Conservation (phyloP, 208 protist genomes). For the Trypanosomatidae sp. region DNA sequence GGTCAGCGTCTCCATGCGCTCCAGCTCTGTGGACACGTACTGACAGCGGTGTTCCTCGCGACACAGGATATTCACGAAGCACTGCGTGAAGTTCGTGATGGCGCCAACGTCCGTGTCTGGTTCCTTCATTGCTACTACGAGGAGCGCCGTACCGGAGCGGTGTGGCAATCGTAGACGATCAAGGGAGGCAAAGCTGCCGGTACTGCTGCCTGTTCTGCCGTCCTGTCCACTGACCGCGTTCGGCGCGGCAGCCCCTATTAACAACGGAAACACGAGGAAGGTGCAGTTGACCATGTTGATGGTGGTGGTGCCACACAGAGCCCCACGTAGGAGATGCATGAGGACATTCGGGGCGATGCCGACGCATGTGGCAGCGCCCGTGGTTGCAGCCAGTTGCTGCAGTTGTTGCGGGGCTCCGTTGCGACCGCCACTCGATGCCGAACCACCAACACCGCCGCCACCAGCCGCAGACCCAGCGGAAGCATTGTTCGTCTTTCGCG, state of each 20-base stretch:
- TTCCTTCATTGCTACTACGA: slow-evolving; percentile 77
- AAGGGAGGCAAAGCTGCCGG: slow-evolving; percentile 7
- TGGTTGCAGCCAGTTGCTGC: slow-evolving; percentile 7
- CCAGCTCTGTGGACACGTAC: slow-evolving; percentile 62
- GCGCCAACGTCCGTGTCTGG: slow-evolving; percentile 59
- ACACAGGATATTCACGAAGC: slow-evolving; percentile 77
- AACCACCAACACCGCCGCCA: slow-evolving; percentile 1
- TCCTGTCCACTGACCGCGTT: background rate
- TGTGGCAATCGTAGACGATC: slow-evolving; percentile 11
- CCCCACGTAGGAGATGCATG: slow-evolving; percentile 62
- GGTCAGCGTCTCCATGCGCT: slow-evolving; percentile 45
- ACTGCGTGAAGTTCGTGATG: slow-evolving; percentile 78
- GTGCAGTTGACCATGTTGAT: slow-evolving; percentile 74
- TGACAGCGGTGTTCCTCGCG: slow-evolving; percentile 63
- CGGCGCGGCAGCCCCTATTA: slow-evolving; percentile 7
- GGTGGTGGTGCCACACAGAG: slow-evolving; percentile 59
- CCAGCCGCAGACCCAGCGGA: background rate
- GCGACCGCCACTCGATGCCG: slow-evolving; percentile 1
- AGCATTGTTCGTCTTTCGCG: slow-evolving; percentile 8
- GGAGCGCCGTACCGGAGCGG: slow-evolving; percentile 28
- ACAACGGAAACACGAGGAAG: slow-evolving; percentile 67
- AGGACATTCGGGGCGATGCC: slow-evolving; percentile 62
- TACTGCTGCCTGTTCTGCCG: background rate
- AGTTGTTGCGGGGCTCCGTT: slow-evolving; percentile 10
- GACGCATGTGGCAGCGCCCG: slow-evolving; percentile 44